phyloP scores from a whole-genome alignment of 2,329 filamentous ascomycete species.

The Chrysosphaeria jannelii region DNA sequence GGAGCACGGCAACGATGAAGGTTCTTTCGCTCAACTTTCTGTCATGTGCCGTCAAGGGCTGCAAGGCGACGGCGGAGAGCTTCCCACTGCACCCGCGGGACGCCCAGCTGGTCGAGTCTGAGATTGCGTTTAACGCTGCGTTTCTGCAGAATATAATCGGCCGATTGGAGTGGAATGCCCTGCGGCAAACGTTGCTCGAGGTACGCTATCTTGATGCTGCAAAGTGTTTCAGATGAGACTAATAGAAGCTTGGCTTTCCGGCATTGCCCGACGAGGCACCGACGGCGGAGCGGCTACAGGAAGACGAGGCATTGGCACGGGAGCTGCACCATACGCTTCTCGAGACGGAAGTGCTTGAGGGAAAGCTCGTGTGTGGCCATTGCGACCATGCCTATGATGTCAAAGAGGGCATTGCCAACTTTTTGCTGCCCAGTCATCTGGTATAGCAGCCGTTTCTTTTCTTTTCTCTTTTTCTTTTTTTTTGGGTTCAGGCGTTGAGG shows the following conservation, averaged over 20 bases:
- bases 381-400: constrained; percentile 87
- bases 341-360: constrained; percentile 71
- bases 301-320: constrained; percentile 37
- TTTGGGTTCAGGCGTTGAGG: neutral
- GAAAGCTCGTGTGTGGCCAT: constrained; percentile 66
- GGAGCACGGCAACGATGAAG: no score
- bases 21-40: constrained; percentile 88
- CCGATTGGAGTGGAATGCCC: constrained; percentile 62
- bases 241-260: constrained; percentile 63
- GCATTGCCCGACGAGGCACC: constrained; percentile 34
- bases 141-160: constrained; percentile 68
- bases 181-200: constrained; percentile 48
- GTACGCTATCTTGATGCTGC: constrained; percentile 12
- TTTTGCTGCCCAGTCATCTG: constrained; percentile 74
- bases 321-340: constrained; percentile 60
- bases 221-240: constrained; percentile 1
- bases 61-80: constrained; percentile 50
- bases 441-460: constrained; percentile 9
- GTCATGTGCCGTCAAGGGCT: constrained; percentile 83
- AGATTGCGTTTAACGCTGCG: constrained; percentile 49
- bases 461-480: neutral
- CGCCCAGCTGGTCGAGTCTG: constrained; percentile 63
- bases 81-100: constrained; percentile 85
- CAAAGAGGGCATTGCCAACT: constrained; percentile 91
- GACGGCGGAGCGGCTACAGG: constrained; percentile 26